phyloP scores from a whole-genome alignment of 2,329 filamentous ascomycete species.

The Ploettnerulaceae sp. region DNA sequence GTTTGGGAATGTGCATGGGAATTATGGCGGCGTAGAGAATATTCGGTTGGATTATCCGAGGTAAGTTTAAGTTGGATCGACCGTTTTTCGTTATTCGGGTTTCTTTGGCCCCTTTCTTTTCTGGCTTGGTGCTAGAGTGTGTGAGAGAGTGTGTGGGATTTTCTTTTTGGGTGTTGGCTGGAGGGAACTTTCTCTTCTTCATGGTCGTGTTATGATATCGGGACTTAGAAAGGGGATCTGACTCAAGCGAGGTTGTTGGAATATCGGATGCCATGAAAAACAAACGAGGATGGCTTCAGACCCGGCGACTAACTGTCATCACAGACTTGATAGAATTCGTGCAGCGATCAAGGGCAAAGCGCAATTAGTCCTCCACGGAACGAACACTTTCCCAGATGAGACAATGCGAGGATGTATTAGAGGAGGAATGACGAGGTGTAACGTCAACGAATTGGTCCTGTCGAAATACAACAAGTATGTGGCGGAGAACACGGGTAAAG shows the following conservation, averaged over 20 bases:
- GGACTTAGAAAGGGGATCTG: no score
- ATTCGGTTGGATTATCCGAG: constrained; percentile 41
- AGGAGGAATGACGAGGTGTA: constrained; percentile 50
- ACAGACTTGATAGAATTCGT: constrained; percentile 39
- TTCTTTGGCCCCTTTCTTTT: no score
- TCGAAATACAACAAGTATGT: constrained; percentile 45
- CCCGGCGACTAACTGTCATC: no score
- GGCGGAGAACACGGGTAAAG: constrained; percentile 36
- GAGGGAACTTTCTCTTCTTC: no score
- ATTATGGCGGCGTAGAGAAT: constrained; percentile 43
- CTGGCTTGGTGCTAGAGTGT: no score
- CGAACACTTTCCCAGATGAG: constrained; percentile 48
- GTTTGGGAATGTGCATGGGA: constrained; percentile 65
- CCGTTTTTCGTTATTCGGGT: no score
- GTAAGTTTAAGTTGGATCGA: constrained; percentile 36
- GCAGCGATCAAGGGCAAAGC: constrained; percentile 38
- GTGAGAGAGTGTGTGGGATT: no score
- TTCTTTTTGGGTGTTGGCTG: no score
- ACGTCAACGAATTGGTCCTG: constrained; percentile 54
- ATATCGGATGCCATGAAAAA: no score
- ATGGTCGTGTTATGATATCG: no score
- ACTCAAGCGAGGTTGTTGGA: no score
- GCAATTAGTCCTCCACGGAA: constrained; percentile 50
- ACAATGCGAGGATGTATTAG: constrained; percentile 48
- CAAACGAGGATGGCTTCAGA: no score